Base-by-base conservation (phyloP, 257 asterid species). In the Ligustrum vulgare region DNA sequence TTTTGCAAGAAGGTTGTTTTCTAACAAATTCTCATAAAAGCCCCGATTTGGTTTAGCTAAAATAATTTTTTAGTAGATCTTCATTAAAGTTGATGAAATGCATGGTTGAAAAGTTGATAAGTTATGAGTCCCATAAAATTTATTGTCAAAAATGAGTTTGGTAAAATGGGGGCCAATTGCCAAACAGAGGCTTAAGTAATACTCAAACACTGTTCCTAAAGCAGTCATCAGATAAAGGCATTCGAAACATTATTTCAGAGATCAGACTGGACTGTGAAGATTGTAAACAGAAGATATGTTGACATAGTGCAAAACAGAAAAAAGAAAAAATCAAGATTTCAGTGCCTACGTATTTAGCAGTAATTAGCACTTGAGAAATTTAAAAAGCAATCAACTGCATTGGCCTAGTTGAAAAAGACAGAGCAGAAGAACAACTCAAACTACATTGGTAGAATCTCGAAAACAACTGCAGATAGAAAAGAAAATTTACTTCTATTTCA, bases 401-500 rank as follows among this genome's bases (percentile, higher is more conserved):
- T 36, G 45, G 23, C 32, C 37, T 67, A 39, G 72, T 69, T 68
- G 35, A 70, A 72, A 28, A 66, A 32, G 34, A 45, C 60, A 43
- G 41, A 54, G 67, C 66, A 76, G 67, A 60, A 25, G 11, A 28
- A 76, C 23, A 47, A 74, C 36, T 70, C 49, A 73, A 58, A 43
- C 69, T 31, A 71, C 47, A 51, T 79, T 54, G 77, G 70, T 66
- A 72, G 71, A 35, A 74, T 75, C 69, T 16, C 43, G 36, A 47
- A 10, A 25, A 22, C 20, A 62, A 75, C 75, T 72, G 79, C 64
- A 73, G 22, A 71, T 31, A 67, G 67, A 63, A 5, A 16, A 51
- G 73, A 51, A 16, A 51, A 51, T 51, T 6, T 20, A 76, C 98
- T 85, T 93, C 98, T 32, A 93, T 93, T 84, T 93, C 98, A 75